Evolutionary conservation across 2,329 filamentous ascomycete genomes (phyloP), one percentile per base, ranked within the genome.

Genomic region (Fusarium anguioides): DNA sequence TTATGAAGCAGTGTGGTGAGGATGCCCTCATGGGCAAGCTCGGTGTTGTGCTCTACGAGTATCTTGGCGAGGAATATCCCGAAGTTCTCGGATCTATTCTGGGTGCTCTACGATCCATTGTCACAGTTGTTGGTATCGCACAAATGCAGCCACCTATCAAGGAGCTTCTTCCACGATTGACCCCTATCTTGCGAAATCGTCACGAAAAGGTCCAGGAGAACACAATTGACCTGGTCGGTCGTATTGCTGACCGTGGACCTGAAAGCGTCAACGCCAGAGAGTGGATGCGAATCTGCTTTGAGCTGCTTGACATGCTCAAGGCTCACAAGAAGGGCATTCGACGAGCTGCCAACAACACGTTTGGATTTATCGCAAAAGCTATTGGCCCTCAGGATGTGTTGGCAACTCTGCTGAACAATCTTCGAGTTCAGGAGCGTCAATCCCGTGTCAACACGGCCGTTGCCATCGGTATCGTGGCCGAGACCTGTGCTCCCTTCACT

Each of bases 261-360:
- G 96, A 99, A 79, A 95, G 92, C 66, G 96, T 99, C 76, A 97
- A 97, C 76, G 94, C 96, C 15, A 89, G 96, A 75, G 96, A 99
- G 80, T 99, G 96, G 96, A 99, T 99, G 96, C 90, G 96, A 77
- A 99, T 99, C 78, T 99, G 96, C 82, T 99, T 99, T 79, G 96
- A 99, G 82, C 84, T 99, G 52, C 88, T 99, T 27, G 96, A 99
- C 81, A 99, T 99, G 96, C 87, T 99, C 74, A 99, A 99, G 81
- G 96, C 96, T 8, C 96, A 99, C 84, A 99, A 99, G 82, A 99
- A 99, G 86, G 96, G 96, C 69, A 99, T 99, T 72, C 92, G 96
- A 69, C 91, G 96, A 79, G 96, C 96, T 21, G 96, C 96, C 72
- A 99, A 99, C 87, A 99, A 99, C 83, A 99, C 96, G 0, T 99